Base-by-base conservation (phyloP, 768 basidiomycete genomes). In the Hemileccinum rubropunctum region DNA sequence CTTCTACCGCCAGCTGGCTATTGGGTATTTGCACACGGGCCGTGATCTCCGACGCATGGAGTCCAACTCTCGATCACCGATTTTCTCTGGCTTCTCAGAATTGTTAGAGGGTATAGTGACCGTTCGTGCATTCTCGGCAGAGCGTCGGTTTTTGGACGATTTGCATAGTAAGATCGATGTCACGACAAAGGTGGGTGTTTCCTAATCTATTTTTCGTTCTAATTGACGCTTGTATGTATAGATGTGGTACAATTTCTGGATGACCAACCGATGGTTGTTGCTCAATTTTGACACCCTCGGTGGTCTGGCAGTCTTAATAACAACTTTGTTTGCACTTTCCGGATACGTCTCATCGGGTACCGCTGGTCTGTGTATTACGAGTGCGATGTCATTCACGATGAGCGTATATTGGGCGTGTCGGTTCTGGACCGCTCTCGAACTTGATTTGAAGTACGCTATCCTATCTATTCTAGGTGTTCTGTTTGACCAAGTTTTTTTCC, bases 161-260 rank as follows among this genome's bases (percentile, higher is more conserved):
- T 70, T 95, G 4, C 88, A 90, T 61, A 56, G 57, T 2, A 91
- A 89, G 63, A 78, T 93, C 27, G 87, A 92, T 53, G 69, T 76
- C 43, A 91, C 86, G n/a, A 91, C 81, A 11, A 81, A 85, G 80
- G 87, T 86, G 48, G 33, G 58, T 47, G 11, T 42, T 28, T 32
- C 20, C 12, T 14, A 6, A 7, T n/a, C 2, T 5, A n/a, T 11
- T 18, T 6, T 45, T 45, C 30, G 8, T 20, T 10, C 23, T 47
- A 23, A 34, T 13, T 56, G 21, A 55, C 30, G n/a, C 36, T 14
- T 20, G 17, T 11, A 1, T 14, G 8, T 12, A 8, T 6, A 61
- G 84, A 87, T 89, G 86, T 89, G 84, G 86, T 89, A 91, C 62
- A 78, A 72, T 13, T 88, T 88, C 68, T 92, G 91, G 91, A 91